Conservation (phyloP, 352 stramenopile species). For the Phytopythium delawarense region DNA sequence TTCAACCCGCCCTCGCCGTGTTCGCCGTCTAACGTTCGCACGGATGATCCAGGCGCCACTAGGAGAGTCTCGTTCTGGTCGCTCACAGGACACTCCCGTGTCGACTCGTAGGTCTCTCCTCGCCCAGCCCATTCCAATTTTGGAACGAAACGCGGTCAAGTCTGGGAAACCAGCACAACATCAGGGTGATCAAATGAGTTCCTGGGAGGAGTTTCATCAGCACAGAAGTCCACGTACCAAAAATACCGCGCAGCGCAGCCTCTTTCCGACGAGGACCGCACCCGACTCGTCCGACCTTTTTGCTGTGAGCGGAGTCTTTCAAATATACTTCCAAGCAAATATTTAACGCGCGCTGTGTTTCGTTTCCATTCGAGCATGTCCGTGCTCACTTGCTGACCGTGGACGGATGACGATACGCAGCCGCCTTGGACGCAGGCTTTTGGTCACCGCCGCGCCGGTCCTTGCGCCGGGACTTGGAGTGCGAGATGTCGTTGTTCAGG, state of each 20-base stretch:
- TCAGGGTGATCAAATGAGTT: neutral
- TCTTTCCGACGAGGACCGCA: too few species aligned
- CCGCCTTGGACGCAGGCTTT: neutral
- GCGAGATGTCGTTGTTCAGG: slow-evolving; percentile 26
- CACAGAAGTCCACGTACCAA: neutral
- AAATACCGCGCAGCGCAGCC: neutral
- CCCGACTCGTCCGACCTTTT: too few species aligned
- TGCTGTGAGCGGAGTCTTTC: neutral
- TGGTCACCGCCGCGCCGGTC: neutral
- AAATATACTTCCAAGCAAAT: neutral
- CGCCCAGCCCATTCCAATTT: neutral
- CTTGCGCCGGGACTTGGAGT: neutral
- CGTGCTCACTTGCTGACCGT: neutral
- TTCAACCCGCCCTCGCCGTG: neutral
- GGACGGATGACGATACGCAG: neutral
- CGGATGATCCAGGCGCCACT: neutral
- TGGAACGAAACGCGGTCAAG: neutral
- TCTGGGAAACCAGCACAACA: neutral
- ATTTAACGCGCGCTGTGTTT: neutral
- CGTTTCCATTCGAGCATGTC: neutral
- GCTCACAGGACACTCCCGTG: neutral
- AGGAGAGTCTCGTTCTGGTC: neutral
- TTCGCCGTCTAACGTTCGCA: neutral
- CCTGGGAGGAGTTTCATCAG: neutral
- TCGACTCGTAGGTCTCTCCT: neutral